Evolutionary conservation across 257 asterid species (phyloP), one percentile per base, ranked within the genome.

Genomic region (Solanum chmielewskii): DNA sequence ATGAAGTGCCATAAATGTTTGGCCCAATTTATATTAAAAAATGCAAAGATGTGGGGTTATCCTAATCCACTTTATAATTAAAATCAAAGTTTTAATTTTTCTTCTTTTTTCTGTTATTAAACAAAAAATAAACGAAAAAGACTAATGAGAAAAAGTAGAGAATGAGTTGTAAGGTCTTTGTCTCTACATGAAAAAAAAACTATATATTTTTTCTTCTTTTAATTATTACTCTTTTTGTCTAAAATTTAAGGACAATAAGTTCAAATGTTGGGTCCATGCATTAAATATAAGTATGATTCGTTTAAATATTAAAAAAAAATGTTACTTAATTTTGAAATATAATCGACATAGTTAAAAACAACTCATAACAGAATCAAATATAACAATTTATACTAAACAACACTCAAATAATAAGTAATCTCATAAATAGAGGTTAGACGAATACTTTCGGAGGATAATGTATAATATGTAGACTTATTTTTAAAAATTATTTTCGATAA

Each of bases 31-130:
- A 15, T 9, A 47, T 81, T 81, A 81, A 31, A 80, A 31, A 81
- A 81, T 49, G 85, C 85, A 49, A 81, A 49, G 45, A 9, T 60
- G 85, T 31, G 42, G 85, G 85, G 69, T 81, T 81, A 81, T 49
- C 70, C 85, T 31, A 81, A 49, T 81, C 85, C 45, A 81, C 45
- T 81, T 81, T 29, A 45, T 44, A 80, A 47, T 80, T 27, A 18
- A 49, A 29, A 18, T 81, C 16, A 2, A 52, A 5, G 42, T 16
- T 80, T 11, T 21, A 14, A 6, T 39, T 39, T 39, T 39, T 39
- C 42, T 1, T 76, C 0, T 4, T 44, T 2, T 31, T 16, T 1
- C 18, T 33, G 20, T 33, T 4, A 16, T 70, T 16, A 31, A 69
- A 69, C 20, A 15, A 29, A 69, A 69, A 14, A n/a, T 14, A 56